phyloP scores from a whole-genome alignment of 768 basidiomycete species.

The Termitomyces sp. region DNA sequence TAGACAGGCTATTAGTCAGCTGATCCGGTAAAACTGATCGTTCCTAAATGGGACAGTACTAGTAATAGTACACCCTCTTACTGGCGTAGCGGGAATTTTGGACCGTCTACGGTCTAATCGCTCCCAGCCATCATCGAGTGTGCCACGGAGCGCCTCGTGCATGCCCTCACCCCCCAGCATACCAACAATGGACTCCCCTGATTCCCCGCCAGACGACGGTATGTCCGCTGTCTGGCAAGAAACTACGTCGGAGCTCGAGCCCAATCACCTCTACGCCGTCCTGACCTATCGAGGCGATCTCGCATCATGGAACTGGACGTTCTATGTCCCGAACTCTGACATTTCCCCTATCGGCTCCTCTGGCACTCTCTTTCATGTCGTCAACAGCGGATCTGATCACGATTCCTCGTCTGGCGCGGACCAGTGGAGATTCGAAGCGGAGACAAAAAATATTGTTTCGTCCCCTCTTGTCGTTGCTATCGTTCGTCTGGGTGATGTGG shows the following conservation, averaged over 20 bases:
- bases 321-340: slow-evolving; percentile 40
- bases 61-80: too few relatives aligned
- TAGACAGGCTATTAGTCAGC: too few relatives aligned
- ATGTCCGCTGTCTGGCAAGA: neutral
- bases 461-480: slow-evolving; percentile 42
- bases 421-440: slow-evolving; percentile 38
- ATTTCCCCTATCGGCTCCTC: slow-evolving; percentile 36
- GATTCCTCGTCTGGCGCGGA: slow-evolving; percentile 13
- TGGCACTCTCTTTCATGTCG: slow-evolving; percentile 44
- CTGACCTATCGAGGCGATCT: slow-evolving; percentile 44
- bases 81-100: too few relatives aligned
- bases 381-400: slow-evolving; percentile 24
- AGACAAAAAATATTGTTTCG: slow-evolving; percentile 32
- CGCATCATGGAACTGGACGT: slow-evolving; percentile 49
- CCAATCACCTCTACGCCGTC: slow-evolving; percentile 39
- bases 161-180: slow-evolving; percentile 2
- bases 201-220: neutral
- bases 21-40: too few relatives aligned
- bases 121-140: neutral
- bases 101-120: too few relatives aligned
- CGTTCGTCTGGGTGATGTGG: slow-evolving; percentile 38
- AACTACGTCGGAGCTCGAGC: slow-evolving; percentile 31
- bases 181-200: neutral
- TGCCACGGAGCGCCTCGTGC: neutral
- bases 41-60: too few relatives aligned